Percentiles rank a stretch among this genome's conserved stretches.
Conservation (phyloP, 495 filamentous ascomycete genomes). For the Neurospora sp. region DNA sequence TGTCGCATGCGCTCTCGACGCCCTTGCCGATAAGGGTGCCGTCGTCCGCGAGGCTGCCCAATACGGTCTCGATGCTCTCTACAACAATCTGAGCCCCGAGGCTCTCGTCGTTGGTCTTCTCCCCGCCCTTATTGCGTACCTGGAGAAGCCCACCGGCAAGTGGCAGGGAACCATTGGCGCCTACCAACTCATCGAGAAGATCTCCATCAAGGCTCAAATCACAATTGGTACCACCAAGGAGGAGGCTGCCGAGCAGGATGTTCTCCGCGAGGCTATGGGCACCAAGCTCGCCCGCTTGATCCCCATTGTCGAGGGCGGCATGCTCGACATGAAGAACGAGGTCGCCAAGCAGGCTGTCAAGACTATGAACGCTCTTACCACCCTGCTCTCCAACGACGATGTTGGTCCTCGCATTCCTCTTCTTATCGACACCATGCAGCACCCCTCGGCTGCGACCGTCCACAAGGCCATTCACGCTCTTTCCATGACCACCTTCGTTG, state of each 20-base stretch:
- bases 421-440: slow-evolving; percentile 88
- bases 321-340: slow-evolving; percentile 93
- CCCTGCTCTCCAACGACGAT: slow-evolving; percentile 93
- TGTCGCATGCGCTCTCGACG: slow-evolving; percentile 66
- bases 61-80: slow-evolving; percentile 88
- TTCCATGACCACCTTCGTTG: slow-evolving; percentile 97
- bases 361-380: slow-evolving; percentile 84
- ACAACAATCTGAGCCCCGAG: slow-evolving; percentile 67
- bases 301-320: slow-evolving; percentile 81
- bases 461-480: slow-evolving; percentile 95
- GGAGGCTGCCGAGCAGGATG: slow-evolving; percentile 72
- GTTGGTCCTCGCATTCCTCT: slow-evolving; percentile 87
- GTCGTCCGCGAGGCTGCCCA: slow-evolving; percentile 85
- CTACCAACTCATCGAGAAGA: slow-evolving; percentile 68
- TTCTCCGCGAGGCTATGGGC: slow-evolving; percentile 85
- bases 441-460: slow-evolving; percentile 78
- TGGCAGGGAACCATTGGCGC: slow-evolving; percentile 94
- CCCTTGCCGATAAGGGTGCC: slow-evolving; percentile 78
- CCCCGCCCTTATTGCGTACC: slow-evolving; percentile 60
- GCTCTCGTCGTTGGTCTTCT: slow-evolving; percentile 70
- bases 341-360: slow-evolving; percentile 80
- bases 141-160: slow-evolving; percentile 73
- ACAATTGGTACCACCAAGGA: slow-evolving; percentile 65
- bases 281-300: slow-evolving; percentile 84
- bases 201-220: slow-evolving; percentile 88